Percentiles rank a stretch among this genome's conserved stretches.
Evolutionary conservation across 1,284 basidiomycete species (phyloP).

Genomic region (Leccinum pachyderme): DNA sequence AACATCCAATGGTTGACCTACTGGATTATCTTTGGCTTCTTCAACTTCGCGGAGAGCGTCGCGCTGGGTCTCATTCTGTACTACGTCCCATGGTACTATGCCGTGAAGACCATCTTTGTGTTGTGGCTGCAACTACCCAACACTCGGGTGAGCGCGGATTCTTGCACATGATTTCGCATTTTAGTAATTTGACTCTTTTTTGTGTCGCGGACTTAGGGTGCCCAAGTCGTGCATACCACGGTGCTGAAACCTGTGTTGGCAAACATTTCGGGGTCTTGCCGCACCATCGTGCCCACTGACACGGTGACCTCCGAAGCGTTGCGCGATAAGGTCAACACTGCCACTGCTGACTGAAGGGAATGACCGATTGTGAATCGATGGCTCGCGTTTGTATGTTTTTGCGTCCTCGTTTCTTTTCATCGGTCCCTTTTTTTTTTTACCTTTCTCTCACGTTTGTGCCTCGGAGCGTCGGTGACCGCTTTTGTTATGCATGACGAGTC

Average conservation of each 20-base stretch:
- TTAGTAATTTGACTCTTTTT: background rate
- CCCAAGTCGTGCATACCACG: conserved; percentile 65
- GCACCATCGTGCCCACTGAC: conserved; percentile 26
- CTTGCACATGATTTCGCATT: background rate
- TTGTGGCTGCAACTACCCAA: conserved; percentile 84
- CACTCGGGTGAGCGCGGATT: conserved; percentile 65
- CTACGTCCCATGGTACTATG: conserved; percentile 88
- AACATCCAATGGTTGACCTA: conserved; percentile 89
- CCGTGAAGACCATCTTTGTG: conserved; percentile 86
- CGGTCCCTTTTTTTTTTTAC: background rate
- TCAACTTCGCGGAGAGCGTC: conserved; percentile 82
- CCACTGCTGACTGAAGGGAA: conserved; percentile 29
- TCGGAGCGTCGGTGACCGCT: conserved; percentile 12
- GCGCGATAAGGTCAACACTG: conserved; percentile 45
- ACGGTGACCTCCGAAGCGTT: conserved; percentile 38
- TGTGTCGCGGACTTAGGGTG: conserved; percentile 50
- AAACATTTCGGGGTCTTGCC: conserved; percentile 42
- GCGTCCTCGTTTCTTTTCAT: background rate
- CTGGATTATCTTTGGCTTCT: conserved; percentile 84
- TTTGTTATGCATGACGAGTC: conserved; percentile 6
- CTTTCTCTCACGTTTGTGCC: background rate
- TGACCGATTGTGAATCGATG: background rate
- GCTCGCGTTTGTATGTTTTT: background rate
- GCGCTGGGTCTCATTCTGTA: conserved; percentile 73
- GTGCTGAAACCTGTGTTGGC: conserved; percentile 69